Percentiles rank a stretch among this genome's conserved stretches.
These are phyloP conservation scores for Dichotomocladium elegans DNA, from an alignment of 371 early-diverging fungal species.

Conservation along the genomic window DNA sequence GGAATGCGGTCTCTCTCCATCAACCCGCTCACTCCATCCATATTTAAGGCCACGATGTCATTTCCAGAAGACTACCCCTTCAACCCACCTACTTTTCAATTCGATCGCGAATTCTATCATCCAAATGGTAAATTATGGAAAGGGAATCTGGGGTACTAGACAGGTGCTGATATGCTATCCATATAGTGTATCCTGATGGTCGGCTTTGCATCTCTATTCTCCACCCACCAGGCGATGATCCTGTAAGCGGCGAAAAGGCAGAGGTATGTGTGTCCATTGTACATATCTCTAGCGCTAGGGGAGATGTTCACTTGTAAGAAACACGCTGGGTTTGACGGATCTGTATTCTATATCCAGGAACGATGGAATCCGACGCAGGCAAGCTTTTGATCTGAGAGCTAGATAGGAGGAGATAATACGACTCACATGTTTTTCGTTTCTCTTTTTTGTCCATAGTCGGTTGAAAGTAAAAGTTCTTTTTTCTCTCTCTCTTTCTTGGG, in stretches of 20 bases:
- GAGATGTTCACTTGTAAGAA: too few relatives aligned
- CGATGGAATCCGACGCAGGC: slow-evolving; percentile 93
- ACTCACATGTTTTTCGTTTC: not conserved
- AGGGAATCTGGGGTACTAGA: too few relatives aligned
- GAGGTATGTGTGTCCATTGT: slow-evolving; percentile 40
- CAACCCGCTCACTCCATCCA: too few relatives aligned
- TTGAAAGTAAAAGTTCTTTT: slow-evolving; percentile 37
- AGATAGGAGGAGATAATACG: too few relatives aligned
- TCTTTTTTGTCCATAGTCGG: slow-evolving; percentile 20
- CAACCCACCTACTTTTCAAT: slow-evolving; percentile 79
- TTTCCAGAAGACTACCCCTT: slow-evolving; percentile 56
- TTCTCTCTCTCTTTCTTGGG: slow-evolving; percentile 2
- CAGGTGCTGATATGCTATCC: too few relatives aligned
- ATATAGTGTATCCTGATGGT: slow-evolving; percentile 70
- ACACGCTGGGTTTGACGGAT: not conserved
- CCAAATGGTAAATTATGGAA: slow-evolving; percentile 67
- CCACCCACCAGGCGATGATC: slow-evolving; percentile 74
- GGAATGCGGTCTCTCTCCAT: too few relatives aligned
- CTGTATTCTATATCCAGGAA: slow-evolving; percentile 59
- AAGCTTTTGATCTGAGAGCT: too few relatives aligned
- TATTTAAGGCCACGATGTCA: slow-evolving; percentile 52
- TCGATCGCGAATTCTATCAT: slow-evolving; percentile 74
- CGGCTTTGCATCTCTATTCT: slow-evolving; percentile 86
- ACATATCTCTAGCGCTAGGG: not conserved
- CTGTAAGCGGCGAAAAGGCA: slow-evolving; percentile 81